phyloP scores from a whole-genome alignment of 1,284 basidiomycete species.

The Cryptococcus sp. region DNA sequence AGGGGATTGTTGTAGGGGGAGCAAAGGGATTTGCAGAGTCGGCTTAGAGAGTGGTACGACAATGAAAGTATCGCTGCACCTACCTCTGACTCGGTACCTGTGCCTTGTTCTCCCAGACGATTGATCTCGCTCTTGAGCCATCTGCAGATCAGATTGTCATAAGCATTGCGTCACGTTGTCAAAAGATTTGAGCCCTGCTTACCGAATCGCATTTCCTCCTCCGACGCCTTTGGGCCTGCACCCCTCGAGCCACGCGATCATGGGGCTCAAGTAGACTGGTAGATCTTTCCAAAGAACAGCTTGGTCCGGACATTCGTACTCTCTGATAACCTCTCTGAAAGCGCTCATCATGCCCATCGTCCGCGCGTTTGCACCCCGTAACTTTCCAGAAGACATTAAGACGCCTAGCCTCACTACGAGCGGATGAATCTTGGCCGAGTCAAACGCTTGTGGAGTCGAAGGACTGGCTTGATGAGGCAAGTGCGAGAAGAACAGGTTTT shows the following conservation, averaged over 20 bases:
- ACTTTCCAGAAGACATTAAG: constrained; percentile 43
- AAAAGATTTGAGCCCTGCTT: constrained; percentile 69
- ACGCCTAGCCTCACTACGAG: constrained; percentile 49
- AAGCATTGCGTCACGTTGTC: constrained; percentile 76
- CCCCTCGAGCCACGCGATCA: constrained; percentile 53
- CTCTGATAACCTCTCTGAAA: constrained; percentile 54
- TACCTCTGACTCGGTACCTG: constrained; percentile 79
- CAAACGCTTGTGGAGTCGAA: constrained; percentile 35
- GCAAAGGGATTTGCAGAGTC: too few relatives aligned
- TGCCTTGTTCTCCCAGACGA: constrained; percentile 75
- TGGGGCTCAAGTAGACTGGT: constrained; percentile 49
- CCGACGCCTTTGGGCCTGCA: constrained; percentile 53
- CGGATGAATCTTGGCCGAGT: constrained; percentile 45
- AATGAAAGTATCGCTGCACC: constrained; percentile 33
- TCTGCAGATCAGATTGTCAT: constrained; percentile 69
- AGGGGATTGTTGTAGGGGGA: background rate
- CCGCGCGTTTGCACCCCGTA: constrained; percentile 55
- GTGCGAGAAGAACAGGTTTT: constrained; percentile 62
- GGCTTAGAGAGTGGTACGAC: too few relatives aligned
- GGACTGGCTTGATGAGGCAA: constrained; percentile 57
- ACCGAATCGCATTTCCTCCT: constrained; percentile 54
- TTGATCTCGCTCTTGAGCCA: constrained; percentile 97
- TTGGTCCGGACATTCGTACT: constrained; percentile 48
- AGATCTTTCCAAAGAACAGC: constrained; percentile 52
- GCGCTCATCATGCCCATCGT: constrained; percentile 56